Percentiles rank a stretch among this genome's conserved stretches.
These are phyloP conservation scores for Tolypocladium sp. DNA, from an alignment of 2,329 filamentous ascomycete species.

Conservation along the genomic window DNA sequence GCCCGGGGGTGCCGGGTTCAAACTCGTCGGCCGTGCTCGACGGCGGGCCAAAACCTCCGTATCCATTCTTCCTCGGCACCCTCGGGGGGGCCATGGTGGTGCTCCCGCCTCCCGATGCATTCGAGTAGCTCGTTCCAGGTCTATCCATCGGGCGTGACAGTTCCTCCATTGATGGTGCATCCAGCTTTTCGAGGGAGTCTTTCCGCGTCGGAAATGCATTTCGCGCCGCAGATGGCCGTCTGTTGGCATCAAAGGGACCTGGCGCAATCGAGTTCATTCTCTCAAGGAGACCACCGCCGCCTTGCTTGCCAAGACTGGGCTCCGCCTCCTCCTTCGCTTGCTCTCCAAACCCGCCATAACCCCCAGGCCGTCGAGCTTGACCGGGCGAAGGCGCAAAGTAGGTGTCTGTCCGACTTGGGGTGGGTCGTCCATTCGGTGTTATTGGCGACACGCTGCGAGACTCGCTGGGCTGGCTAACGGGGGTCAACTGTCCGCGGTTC, in stretches of 20 bases:
- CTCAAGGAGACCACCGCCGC: slow-evolving; percentile 35
- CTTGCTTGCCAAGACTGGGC: neutral
- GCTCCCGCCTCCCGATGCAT: slow-evolving; percentile 10
- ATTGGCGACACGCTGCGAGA: slow-evolving; percentile 56
- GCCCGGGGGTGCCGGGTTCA: slow-evolving; percentile 25
- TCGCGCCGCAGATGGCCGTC: slow-evolving; percentile 21
- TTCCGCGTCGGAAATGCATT: slow-evolving; percentile 24
- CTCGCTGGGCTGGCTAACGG: slow-evolving; percentile 50
- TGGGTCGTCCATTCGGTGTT: slow-evolving; percentile 39
- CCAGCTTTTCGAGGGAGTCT: slow-evolving; percentile 15
- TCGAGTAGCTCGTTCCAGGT: slow-evolving; percentile 8
- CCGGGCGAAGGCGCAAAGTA: slow-evolving; percentile 27
- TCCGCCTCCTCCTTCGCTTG: slow-evolving; percentile 1
- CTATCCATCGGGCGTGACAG: slow-evolving; percentile 2
- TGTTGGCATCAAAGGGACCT: slow-evolving; percentile 51
- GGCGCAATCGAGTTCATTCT: slow-evolving; percentile 58
- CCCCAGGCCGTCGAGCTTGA: slow-evolving; percentile 25
- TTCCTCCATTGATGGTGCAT: slow-evolving; percentile 1
- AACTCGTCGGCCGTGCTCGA: slow-evolving; percentile 25
- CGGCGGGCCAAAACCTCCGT: slow-evolving; percentile 48
- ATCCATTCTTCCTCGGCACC: slow-evolving; percentile 40
- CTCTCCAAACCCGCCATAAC: slow-evolving; percentile 36
- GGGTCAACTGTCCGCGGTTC: slow-evolving; percentile 51
- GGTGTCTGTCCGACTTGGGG: slow-evolving; percentile 32
- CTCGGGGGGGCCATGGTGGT: slow-evolving; percentile 25